Conservation (phyloP, 2,329 filamentous ascomycete genomes). For the Pyricularia sp. region DNA sequence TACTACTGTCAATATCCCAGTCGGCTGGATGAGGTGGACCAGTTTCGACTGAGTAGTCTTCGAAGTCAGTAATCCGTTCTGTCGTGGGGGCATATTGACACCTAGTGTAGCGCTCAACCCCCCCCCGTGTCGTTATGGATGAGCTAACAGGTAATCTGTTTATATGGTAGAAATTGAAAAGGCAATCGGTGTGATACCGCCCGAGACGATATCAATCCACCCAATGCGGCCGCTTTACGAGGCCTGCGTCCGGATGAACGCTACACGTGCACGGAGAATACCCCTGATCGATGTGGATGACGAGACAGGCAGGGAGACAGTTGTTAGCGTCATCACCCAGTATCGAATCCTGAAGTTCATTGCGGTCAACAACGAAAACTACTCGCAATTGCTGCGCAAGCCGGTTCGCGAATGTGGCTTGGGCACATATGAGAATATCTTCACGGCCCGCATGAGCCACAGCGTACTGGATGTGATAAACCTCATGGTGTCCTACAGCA, state of each 20-base stretch:
- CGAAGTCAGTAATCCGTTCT: conserved; percentile 48
- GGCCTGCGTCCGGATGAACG: conserved; percentile 87
- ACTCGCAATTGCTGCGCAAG: conserved; percentile 83
- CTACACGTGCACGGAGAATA: conserved; percentile 86
- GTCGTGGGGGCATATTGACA: background rate
- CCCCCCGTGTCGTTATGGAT: background rate
- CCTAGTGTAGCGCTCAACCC: background rate
- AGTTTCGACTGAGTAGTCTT: conserved; percentile 86
- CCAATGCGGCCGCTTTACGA: conserved; percentile 87
- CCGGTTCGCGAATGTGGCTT: conserved; percentile 74
- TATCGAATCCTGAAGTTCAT: conserved; percentile 99
- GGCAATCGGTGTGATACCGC: conserved; percentile 79
- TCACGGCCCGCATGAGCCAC: conserved; percentile 79
- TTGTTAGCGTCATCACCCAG: conserved; percentile 94
- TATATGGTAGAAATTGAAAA: conserved; percentile 75
- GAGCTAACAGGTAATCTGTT: background rate
- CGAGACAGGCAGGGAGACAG: conserved; percentile 84
- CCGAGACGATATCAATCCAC: conserved; percentile 94
- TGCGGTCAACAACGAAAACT: conserved; percentile 78
- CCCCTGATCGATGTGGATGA: conserved; percentile 90
- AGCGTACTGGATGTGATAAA: conserved; percentile 93
- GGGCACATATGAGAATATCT: conserved; percentile 73
- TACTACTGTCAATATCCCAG: conserved; percentile 98
- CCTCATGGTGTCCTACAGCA: conserved; percentile 83
- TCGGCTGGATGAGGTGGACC: conserved; percentile 79